Conservation (phyloP, 2,329 filamentous ascomycete genomes). For the Pseudogymnoascus sp. region DNA sequence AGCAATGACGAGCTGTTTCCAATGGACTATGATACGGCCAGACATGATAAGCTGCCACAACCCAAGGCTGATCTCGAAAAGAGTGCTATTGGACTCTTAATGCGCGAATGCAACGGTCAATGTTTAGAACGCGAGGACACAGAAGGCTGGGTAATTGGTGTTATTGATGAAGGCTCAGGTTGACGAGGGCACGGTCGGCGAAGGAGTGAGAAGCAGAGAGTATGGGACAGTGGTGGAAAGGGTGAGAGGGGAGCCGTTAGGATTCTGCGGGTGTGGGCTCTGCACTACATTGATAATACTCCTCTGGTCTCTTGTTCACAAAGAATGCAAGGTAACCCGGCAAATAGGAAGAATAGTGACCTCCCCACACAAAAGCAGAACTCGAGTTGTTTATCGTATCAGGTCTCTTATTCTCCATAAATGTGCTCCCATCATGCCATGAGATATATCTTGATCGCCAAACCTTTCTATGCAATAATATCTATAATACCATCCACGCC, state of each 20-base stretch:
- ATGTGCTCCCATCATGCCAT: background rate
- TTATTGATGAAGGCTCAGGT: background rate
- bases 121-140: background rate
- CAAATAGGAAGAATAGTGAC: background rate
- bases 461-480: constrained; percentile 6
- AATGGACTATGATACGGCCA: background rate
- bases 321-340: background rate
- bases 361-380: background rate
- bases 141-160: background rate
- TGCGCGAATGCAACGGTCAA: background rate
- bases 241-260: background rate
- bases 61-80: constrained; percentile 16
- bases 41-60: background rate
- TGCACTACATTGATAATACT: background rate
- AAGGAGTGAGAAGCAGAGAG: background rate
- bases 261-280: background rate
- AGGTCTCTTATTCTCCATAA: background rate
- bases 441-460: background rate
- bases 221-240: background rate
- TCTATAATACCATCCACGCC: background rate
- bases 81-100: constrained; percentile 66
- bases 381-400: background rate
- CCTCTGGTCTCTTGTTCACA: background rate
- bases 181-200: background rate
- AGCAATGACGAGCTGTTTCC: background rate